phyloP scores from a whole-genome alignment of 805 yeast genomes.

The Starmerella vitae region DNA sequence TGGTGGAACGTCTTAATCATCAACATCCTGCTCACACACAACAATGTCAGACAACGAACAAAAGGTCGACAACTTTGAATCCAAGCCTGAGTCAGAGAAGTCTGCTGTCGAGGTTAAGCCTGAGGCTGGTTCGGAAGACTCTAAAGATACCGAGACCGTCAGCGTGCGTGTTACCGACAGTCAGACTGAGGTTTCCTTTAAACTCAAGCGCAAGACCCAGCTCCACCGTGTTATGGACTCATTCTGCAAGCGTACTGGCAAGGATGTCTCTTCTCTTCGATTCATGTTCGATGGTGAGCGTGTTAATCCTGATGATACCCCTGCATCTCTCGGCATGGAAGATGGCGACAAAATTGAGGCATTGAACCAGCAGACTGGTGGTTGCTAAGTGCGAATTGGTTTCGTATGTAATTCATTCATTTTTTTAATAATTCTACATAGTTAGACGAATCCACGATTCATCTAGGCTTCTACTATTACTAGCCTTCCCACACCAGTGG shows the following conservation, averaged over 20 bases:
- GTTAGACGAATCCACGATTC: not conserved
- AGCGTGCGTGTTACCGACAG: conserved; percentile 92
- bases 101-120: conserved; percentile 7
- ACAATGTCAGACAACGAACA: no score
- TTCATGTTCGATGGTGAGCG: conserved; percentile 90
- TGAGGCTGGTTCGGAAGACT: conserved; percentile 3
- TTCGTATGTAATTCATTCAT: not conserved
- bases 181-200: conserved; percentile 84
- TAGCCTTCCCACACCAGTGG: no score
- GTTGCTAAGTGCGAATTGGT: conserved; percentile 3
- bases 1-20: no score
- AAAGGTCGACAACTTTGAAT: no score
- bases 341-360: conserved; percentile 96
- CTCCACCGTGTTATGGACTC: conserved; percentile 93
- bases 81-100: conserved; percentile 32
- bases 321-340: conserved; percentile 76
- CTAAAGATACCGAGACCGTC: conserved; percentile 48
- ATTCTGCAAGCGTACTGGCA: conserved; percentile 95
- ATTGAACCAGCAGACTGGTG: conserved; percentile 71
- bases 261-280: conserved; percentile 65
- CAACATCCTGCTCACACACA: no score
- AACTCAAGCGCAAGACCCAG: conserved; percentile 84
- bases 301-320: conserved; percentile 76
- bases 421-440: not conserved
- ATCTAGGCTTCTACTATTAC: not conserved